Conservation (phyloP, 768 basidiomycete species). For the Pleurotus djamor region DNA sequence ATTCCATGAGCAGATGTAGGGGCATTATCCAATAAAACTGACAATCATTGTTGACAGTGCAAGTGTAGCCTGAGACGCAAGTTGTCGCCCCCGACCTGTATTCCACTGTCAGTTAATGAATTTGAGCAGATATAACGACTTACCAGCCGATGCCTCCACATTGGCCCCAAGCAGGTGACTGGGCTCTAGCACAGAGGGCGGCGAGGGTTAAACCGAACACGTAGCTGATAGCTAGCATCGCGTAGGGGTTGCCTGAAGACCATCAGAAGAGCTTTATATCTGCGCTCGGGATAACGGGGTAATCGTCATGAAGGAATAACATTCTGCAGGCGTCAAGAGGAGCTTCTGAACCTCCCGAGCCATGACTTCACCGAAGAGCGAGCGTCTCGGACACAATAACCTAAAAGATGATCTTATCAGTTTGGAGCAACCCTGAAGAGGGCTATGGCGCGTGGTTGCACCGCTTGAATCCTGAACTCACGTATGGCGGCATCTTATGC, state of each 20-base stretch:
- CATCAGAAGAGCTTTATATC: neutral
- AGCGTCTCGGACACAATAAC: neutral
- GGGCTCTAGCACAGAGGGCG: conserved; percentile 20
- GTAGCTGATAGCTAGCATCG: neutral
- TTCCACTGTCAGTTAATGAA: neutral
- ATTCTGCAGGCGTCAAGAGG: neutral
- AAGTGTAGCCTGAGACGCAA: conserved; percentile 41
- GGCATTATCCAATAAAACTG: neutral
- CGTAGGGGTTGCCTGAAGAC: neutral
- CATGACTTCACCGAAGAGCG: conserved; percentile 1
- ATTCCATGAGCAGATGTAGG: neutral
- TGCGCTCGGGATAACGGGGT: neutral
- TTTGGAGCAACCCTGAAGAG: neutral
- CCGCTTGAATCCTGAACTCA: neutral
- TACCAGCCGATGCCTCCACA: conserved; percentile 42
- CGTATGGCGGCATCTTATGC: conserved; percentile 22
- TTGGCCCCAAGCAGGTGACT: conserved; percentile 38
- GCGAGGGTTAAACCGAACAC: neutral
- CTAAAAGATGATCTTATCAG: neutral
- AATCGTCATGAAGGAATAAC: neutral
- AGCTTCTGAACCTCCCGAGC: neutral
- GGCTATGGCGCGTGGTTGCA: neutral
- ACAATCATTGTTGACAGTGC: conserved; percentile 39
- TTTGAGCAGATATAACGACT: conserved; percentile 1
- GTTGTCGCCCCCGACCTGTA: conserved; percentile 39